Conservation (phyloP, 176 grass and related monocot genomes). For the Triticum monococcum region DNA sequence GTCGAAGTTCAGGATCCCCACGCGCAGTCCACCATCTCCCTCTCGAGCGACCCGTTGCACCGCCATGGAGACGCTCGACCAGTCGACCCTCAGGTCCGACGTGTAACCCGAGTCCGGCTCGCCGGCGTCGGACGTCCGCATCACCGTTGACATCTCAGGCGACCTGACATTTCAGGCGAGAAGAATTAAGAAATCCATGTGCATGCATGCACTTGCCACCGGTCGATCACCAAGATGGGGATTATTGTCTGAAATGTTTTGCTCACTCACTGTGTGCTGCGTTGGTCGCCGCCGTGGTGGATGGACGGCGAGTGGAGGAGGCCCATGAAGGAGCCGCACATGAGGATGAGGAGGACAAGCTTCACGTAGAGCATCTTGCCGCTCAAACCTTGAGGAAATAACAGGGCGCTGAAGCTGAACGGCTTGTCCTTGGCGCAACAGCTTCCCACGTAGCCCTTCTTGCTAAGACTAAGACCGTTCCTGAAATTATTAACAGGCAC, state of each 20-base stretch:
- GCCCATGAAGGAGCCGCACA: slow-evolving; percentile 58
- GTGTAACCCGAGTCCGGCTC: slow-evolving; percentile 25
- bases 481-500: slow-evolving; percentile 6
- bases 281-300: slow-evolving; percentile 8
- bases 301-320: slow-evolving; percentile 55
- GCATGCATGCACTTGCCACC: not conserved
- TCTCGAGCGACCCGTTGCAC: not conserved
- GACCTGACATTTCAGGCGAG: not conserved
- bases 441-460: slow-evolving; percentile 32
- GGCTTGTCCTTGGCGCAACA: slow-evolving; percentile 36
- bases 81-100: slow-evolving; percentile 39
- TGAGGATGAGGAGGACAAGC: slow-evolving; percentile 51
- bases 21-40: not conserved
- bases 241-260: not conserved
- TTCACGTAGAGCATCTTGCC: slow-evolving; percentile 50
- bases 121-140: slow-evolving; percentile 25
- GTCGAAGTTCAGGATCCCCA: slow-evolving; percentile 52
- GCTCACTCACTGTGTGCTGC: slow-evolving; percentile 36
- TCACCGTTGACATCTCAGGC: not conserved
- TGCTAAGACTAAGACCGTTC: slow-evolving; percentile 15
- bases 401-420: slow-evolving; percentile 31
- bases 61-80: slow-evolving; percentile 35
- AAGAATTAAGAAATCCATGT: not conserved
- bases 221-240: not conserved
- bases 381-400: slow-evolving; percentile 18